A percentile compares a stretch with the other conserved stretches of the same genome.
Conservation (phyloP, 192 early-diverging fungal species). For the Funneliformis geosporum region DNA sequence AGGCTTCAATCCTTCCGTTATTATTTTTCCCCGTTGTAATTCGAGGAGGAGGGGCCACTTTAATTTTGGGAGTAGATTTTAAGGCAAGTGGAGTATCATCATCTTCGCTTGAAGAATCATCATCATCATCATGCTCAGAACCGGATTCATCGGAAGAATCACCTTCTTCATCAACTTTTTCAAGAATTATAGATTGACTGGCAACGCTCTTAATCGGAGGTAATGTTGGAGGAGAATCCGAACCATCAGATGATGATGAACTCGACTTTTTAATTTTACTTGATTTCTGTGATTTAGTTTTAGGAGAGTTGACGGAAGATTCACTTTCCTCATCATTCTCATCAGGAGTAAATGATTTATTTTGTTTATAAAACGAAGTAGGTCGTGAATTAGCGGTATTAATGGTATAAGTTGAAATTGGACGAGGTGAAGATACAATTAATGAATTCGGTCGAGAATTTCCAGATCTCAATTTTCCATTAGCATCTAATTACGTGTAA, state of each 20-base stretch:
- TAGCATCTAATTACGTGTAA: background rate
- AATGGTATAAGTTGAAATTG: background rate
- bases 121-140: conserved; percentile 34
- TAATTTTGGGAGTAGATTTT: conserved; percentile 16
- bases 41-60: background rate
- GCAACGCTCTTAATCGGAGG: background rate
- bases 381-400: background rate
- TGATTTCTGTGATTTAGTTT: background rate
- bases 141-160: conserved; percentile 20
- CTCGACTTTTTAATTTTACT: background rate
- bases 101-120: conserved; percentile 21
- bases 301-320: background rate
- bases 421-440: background rate
- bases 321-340: background rate
- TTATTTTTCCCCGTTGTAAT: background rate
- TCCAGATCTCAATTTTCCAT: background rate
- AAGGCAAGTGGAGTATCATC: conserved; percentile 20
- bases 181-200: background rate
- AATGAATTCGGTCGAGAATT: background rate
- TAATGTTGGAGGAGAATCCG: background rate
- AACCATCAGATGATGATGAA: background rate
- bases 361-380: conserved; percentile 5
- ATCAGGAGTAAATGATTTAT: background rate
- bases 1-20: conserved; percentile 3
- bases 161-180: conserved; percentile 25